A percentile compares a stretch with the other conserved stretches of the same genome.
These are phyloP conservation scores for Penicillium sp. DNA, from an alignment of 2,329 filamentous ascomycete species.

Conservation along the genomic window DNA sequence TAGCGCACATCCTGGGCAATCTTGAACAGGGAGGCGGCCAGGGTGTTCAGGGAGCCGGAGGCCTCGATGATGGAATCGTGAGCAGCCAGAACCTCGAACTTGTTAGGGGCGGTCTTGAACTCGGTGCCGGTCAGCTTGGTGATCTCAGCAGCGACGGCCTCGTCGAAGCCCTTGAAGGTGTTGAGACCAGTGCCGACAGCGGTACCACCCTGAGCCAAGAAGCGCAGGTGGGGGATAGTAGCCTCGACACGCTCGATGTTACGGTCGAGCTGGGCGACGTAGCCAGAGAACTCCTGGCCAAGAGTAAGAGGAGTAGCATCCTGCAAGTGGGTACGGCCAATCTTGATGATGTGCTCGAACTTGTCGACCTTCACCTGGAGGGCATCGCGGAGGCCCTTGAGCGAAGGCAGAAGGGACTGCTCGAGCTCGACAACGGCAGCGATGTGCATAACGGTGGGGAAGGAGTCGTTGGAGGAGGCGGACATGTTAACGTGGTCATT, in stretches of 20 bases:
- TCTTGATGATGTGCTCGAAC: slow-evolving; percentile 97
- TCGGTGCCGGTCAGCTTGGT: slow-evolving; percentile 86
- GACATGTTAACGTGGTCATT: slow-evolving; percentile 99
- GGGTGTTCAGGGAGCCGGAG: slow-evolving; percentile 87
- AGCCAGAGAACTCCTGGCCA: slow-evolving; percentile 96
- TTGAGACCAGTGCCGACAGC: slow-evolving; percentile 97
- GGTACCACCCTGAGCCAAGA: slow-evolving; percentile 91
- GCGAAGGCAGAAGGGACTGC: slow-evolving; percentile 75
- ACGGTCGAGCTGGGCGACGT: slow-evolving; percentile 89
- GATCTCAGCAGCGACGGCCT: slow-evolving; percentile 87
- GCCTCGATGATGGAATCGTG: slow-evolving; percentile 96
- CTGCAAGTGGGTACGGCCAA: slow-evolving; percentile 94
- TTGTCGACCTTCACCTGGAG: slow-evolving; percentile 85
- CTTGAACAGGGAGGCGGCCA: slow-evolving; percentile 90
- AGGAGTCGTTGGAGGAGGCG: slow-evolving; percentile 97
- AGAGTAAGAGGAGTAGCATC: slow-evolving; percentile 94
- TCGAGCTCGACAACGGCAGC: slow-evolving; percentile 93
- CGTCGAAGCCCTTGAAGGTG: slow-evolving; percentile 93
- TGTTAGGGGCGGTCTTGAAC: slow-evolving; percentile 97
- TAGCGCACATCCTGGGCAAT: slow-evolving; percentile 98
- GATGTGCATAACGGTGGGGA: slow-evolving; percentile 99
- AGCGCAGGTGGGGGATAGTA: slow-evolving; percentile 76
- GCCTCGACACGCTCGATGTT: slow-evolving; percentile 84
- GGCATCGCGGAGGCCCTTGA: slow-evolving; percentile 77
- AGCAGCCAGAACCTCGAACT: slow-evolving; percentile 94